Evolutionary conservation across 2,329 filamentous ascomycete species (phyloP), one percentile per base, ranked within the genome.

Genomic region (Aureobasidium sp.): DNA sequence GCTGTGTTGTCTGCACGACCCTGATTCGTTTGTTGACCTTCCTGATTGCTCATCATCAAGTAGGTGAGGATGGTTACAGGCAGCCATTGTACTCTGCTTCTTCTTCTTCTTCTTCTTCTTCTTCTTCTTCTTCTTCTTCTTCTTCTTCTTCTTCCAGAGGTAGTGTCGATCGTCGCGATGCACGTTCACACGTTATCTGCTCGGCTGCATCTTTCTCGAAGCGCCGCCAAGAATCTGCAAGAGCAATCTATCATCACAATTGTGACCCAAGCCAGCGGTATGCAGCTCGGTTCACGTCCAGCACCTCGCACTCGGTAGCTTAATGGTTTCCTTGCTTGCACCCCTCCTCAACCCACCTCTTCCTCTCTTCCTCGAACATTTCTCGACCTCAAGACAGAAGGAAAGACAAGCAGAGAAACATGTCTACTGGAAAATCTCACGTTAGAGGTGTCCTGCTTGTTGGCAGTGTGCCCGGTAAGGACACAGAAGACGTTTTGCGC

Each of bases 401-500:
- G 9, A 14, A 27, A 22, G 17, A 47, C 2, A 45, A 44, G 4
- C 27, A 35, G 22, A 19, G 15, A 24, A 24, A 35, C 42, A 58
- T 58, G 54, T 27, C 54, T 39, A 22, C 24, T n/a, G 33, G n/a
- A 48, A 58, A 48, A n/a, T 15, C 22, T 19, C 19, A 22, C 1
- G 19, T 35, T 52, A 62, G 53, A 22, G 70, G 70, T 27, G 68
- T 67, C 57, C 68, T 71, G 57, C 65, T 77, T 3, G 69, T 78
- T 8, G 75, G 75, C 37, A 76, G 74, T 53, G 68, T 77, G 33
- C 73, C 73, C 3, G 67, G 74, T 5, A 60, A 69, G 4, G 67
- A 73, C 54, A 66, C 71, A 3, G 66, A 70, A 48, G 67, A 71
- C 15, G 71, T 73, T 17, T 74, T 78, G 58, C 69, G 64, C 3